Percentiles rank a stretch among this genome's conserved stretches.
phyloP scores from a whole-genome alignment of 371 early-diverging fungal species.

The Encephalitozoon cuniculi region DNA sequence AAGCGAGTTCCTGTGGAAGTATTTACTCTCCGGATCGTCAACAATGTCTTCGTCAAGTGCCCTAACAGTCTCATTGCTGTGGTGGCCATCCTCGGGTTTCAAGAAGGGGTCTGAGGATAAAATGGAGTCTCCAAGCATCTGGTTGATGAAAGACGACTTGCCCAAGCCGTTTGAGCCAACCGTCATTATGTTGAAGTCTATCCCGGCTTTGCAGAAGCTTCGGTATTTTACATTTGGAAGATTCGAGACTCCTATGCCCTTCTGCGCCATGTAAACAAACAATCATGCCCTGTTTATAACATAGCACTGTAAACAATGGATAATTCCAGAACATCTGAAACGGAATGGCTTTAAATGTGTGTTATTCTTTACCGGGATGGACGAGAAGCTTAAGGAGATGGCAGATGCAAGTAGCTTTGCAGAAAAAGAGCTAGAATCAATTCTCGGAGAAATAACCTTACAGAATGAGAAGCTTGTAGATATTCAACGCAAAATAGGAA shows the following conservation, averaged over 20 bases:
- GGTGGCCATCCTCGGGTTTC: not conserved
- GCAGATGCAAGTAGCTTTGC: slow-evolving; percentile 26
- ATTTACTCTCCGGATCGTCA: not conserved
- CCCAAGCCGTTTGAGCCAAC: slow-evolving; percentile 68
- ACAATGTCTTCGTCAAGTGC: not conserved
- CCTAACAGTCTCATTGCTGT: not conserved
- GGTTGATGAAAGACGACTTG: slow-evolving; percentile 66
- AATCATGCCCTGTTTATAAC: not conserved
- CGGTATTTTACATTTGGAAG: slow-evolving; percentile 90
- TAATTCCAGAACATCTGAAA: not conserved
- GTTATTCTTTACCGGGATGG: not conserved
- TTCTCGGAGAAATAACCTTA: slow-evolving; percentile 19
- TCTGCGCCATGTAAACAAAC: slow-evolving; percentile 34
- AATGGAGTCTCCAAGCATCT: slow-evolving; percentile 69
- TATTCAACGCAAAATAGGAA: slow-evolving; percentile 30
- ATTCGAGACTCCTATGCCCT: slow-evolving; percentile 79
- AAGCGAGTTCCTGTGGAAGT: not conserved
- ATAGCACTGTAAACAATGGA: not conserved
- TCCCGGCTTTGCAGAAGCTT: slow-evolving; percentile 80
- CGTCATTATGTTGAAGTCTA: slow-evolving; percentile 85
- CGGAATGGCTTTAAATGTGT: not conserved
- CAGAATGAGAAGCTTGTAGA: slow-evolving; percentile 40
- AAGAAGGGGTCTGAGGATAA: slow-evolving; percentile 5
- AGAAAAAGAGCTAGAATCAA: slow-evolving; percentile 7
- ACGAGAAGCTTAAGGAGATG: slow-evolving; percentile 30